phyloP scores from a whole-genome alignment of 257 asterid genomes.

The Lantana camara region DNA sequence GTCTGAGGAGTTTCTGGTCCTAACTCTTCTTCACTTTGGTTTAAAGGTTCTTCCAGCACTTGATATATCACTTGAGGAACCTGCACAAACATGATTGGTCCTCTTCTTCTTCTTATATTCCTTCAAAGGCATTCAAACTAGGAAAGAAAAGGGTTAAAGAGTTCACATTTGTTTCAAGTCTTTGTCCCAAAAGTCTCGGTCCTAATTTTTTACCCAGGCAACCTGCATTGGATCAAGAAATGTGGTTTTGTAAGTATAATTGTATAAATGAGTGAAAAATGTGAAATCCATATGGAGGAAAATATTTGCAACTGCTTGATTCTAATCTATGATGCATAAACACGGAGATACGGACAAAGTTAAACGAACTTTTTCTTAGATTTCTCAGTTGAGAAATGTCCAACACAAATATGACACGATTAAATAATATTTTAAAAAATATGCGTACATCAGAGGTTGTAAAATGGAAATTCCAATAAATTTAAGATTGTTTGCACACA shows the following conservation, averaged over 20 bases:
- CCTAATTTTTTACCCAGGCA: slow-evolving; percentile 70
- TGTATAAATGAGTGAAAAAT: slow-evolving; percentile 16
- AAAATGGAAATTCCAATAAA: no score
- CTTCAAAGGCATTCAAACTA: neutral
- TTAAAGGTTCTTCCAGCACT: slow-evolving; percentile 67
- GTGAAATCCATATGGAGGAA: neutral
- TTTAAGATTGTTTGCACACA: no score
- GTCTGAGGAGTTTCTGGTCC: slow-evolving; percentile 58
- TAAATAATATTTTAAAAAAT: no score
- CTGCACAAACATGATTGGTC: slow-evolving; percentile 33
- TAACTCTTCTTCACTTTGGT: slow-evolving; percentile 35
- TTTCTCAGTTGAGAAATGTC: no score
- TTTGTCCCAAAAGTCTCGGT: slow-evolving; percentile 66
- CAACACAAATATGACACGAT: no score
- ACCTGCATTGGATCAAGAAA: slow-evolving; percentile 47
- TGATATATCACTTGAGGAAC: slow-evolving; percentile 89
- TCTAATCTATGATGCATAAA: no score
- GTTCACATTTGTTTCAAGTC: slow-evolving; percentile 57
- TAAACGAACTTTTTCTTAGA: no score
- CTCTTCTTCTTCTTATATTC: neutral
- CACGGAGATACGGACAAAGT: no score
- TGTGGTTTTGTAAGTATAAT: slow-evolving; percentile 1
- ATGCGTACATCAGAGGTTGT: no score
- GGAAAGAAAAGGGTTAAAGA: slow-evolving; percentile 27
- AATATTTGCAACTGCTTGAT: neutral